Percentiles rank a stretch among this genome's conserved stretches.
phyloP scores from a whole-genome alignment of 2,329 filamentous ascomycete species.

The Chaetothyriales sp. region DNA sequence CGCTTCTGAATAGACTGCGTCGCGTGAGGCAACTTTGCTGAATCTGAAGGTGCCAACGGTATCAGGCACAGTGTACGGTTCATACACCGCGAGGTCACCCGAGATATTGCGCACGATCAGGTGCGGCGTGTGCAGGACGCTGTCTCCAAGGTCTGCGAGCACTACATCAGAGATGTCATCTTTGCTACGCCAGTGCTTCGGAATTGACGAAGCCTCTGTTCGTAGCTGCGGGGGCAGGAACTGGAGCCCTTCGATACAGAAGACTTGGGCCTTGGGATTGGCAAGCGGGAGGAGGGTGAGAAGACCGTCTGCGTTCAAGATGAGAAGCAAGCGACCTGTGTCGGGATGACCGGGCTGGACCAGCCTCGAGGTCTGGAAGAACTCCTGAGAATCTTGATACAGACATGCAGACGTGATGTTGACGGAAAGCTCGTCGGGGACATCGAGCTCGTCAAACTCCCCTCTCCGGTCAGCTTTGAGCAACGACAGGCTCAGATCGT shows the following conservation, averaged over 20 bases:
- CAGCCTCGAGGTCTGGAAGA: conserved; percentile 39
- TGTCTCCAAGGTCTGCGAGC: conserved; percentile 71
- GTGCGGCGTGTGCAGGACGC: conserved; percentile 54
- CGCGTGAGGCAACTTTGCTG: conserved; percentile 54
- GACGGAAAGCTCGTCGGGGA: conserved; percentile 41
- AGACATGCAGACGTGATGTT: conserved; percentile 76
- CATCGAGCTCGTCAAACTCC: conserved; percentile 70
- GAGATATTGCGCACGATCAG: conserved; percentile 64
- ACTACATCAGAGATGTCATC: conserved; percentile 66
- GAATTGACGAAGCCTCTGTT: conserved; percentile 43
- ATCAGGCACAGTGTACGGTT: conserved; percentile 45
- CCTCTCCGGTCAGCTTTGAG: conserved; percentile 65
- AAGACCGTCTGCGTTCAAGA: conserved; percentile 55
- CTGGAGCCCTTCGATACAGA: conserved; percentile 58
- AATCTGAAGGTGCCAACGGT: conserved; percentile 45
- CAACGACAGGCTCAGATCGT: conserved; percentile 67
- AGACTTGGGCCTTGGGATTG: conserved; percentile 55
- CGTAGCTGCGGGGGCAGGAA: conserved; percentile 65
- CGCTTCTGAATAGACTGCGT: conserved; percentile 26
- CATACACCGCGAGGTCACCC: conserved; percentile 76
- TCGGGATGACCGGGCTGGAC: conserved; percentile 13
- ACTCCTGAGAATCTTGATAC: conserved; percentile 51
- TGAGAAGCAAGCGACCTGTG: conserved; percentile 44
- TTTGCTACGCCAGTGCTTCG: conserved; percentile 54
- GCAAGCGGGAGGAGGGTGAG: conserved; percentile 62